Conservation (phyloP, 1,139 yeast genomes). For the Taphrina communis region DNA sequence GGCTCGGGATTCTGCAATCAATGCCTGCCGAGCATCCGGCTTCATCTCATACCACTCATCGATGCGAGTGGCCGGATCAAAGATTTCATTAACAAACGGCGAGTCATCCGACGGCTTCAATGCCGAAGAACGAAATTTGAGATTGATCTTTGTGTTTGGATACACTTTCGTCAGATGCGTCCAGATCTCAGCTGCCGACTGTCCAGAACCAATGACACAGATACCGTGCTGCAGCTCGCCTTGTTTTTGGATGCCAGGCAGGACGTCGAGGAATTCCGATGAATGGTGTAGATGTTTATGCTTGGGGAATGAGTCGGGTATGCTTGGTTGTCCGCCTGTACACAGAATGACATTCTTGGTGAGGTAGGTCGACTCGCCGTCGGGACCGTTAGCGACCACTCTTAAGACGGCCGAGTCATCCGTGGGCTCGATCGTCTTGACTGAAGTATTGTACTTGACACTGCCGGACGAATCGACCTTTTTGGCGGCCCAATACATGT, state of each 20-base stretch:
- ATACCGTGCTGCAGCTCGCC: constrained; percentile 37
- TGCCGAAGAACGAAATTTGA: constrained; percentile 46
- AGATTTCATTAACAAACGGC: constrained; percentile 48
- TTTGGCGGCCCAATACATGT: constrained; percentile 48
- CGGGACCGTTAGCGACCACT: constrained; percentile 21
- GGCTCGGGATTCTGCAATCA: constrained; percentile 43
- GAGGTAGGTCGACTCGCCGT: constrained; percentile 11
- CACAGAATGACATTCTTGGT: constrained; percentile 45
- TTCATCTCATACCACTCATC: constrained; percentile 45
- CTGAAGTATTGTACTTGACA: constrained; percentile 45
- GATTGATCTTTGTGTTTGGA: constrained; percentile 43
- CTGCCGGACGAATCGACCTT: constrained; percentile 41
- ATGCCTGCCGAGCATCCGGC: constrained; percentile 31
- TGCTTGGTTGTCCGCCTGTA: constrained; percentile 45
- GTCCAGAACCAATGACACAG: constrained; percentile 48
- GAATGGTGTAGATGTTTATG: constrained; percentile 38
- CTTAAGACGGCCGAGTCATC: constrained; percentile 19
- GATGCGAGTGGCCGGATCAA: constrained; percentile 46
- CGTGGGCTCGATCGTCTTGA: constrained; percentile 39
- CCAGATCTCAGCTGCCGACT: constrained; percentile 48
- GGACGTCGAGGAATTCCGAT: constrained; percentile 38
- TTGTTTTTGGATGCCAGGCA: constrained; percentile 10
- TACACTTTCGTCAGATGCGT: constrained; percentile 40
- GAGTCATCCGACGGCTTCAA: constrained; percentile 48
- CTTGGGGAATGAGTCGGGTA: constrained; percentile 42